Percentiles rank a stretch among this genome's conserved stretches.
Evolutionary conservation across 163 green algal species (phyloP).

Genomic region (Chlamydomonas reinhardtii): DNA sequence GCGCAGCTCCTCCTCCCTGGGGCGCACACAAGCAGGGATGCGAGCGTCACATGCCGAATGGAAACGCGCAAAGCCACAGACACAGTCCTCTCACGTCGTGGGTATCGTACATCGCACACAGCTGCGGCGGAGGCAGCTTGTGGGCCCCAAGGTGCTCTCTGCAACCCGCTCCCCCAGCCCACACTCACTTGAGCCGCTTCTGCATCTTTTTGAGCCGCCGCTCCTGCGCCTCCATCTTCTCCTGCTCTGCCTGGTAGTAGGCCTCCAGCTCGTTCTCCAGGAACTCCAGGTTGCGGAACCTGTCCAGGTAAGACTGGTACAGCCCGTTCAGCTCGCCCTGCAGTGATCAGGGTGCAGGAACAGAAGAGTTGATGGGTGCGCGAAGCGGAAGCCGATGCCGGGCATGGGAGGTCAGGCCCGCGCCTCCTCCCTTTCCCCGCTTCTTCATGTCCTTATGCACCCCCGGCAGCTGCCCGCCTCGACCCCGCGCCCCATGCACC

Average conservation of each 20-base stretch:
- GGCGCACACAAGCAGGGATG: neutral
- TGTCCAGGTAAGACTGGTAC: conserved; percentile 78
- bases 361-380: too few relatives aligned
- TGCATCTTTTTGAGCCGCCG: conserved; percentile 85
- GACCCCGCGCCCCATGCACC: neutral
- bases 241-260: conserved; percentile 73
- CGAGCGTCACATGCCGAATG: neutral
- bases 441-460: too few relatives aligned
- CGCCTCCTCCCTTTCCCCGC: too few relatives aligned
- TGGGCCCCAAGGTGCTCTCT: too few relatives aligned
- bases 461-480: neutral
- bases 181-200: conserved; percentile 68
- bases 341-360: neutral
- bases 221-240: conserved; percentile 67
- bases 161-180: too few relatives aligned
- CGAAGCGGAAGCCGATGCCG: too few relatives aligned
- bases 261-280: conserved; percentile 82
- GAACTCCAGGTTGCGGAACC: conserved; percentile 80
- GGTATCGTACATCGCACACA: too few relatives aligned
- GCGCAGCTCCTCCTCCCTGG: conserved; percentile 81
- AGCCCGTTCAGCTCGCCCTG: conserved; percentile 77
- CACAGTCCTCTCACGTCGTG: too few relatives aligned
- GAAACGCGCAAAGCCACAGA: too few relatives aligned
- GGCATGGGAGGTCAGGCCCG: too few relatives aligned
- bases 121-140: too few relatives aligned